These are phyloP conservation scores for Tuber brumale DNA, from an alignment of 495 filamentous ascomycete species.

Conservation along the genomic window DNA sequence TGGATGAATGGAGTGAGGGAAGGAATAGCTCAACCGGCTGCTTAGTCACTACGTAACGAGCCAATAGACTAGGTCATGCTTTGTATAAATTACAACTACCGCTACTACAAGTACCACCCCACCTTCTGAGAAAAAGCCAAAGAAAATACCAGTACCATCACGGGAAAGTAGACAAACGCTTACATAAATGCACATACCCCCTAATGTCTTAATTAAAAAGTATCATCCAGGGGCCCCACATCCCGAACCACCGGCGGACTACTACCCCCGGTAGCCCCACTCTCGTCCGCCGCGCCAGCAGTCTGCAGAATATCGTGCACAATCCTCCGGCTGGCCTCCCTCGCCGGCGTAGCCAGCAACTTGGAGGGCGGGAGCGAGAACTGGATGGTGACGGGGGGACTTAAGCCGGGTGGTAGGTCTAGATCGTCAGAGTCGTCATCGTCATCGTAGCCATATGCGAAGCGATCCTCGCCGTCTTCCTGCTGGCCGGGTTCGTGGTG, in stretches of 20 bases:
- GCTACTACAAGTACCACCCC: not conserved
- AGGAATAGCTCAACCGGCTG: not conserved
- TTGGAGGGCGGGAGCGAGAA: conserved; percentile 84
- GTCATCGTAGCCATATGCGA: conserved; percentile 44
- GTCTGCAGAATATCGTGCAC: conserved; percentile 84
- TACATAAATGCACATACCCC: not conserved
- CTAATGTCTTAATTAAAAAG: conserved; percentile 15
- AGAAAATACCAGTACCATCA: not conserved
- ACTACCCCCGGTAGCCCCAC: conserved; percentile 27
- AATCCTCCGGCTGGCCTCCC: conserved; percentile 84
- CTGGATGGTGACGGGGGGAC: conserved; percentile 94
- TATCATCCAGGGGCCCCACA: conserved; percentile 25
- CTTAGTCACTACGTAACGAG: not conserved
- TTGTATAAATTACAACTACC: not conserved
- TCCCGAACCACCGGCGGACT: conserved; percentile 23
- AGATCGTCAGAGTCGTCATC: conserved; percentile 55
- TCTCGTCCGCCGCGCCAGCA: conserved; percentile 55
- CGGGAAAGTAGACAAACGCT: not conserved
- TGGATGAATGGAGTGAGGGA: not conserved
- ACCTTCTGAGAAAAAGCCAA: not conserved
- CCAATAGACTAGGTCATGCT: not conserved
- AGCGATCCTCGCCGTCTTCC: not conserved
- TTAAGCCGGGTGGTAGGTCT: conserved; percentile 58
- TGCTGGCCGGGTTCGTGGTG: conserved; percentile 2
- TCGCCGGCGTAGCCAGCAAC: conserved; percentile 86